These are phyloP conservation scores for Scenedesmus sp. DNA, from an alignment of 163 green algal species.

Conservation along the genomic window DNA sequence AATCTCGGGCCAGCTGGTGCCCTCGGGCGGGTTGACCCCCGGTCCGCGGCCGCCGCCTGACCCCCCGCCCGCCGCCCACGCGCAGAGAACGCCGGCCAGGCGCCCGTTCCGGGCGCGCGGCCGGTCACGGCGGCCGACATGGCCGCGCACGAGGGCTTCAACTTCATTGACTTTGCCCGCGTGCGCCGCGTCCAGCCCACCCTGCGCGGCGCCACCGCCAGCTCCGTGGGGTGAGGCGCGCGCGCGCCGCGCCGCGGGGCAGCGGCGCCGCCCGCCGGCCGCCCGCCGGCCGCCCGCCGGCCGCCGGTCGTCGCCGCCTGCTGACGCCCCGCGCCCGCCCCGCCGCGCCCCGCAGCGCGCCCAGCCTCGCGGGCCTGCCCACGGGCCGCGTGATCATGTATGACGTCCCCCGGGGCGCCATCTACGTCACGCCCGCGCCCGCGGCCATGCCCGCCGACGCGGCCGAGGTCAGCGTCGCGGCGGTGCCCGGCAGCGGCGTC, in stretches of 20 bases:
- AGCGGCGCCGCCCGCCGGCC: not conserved
- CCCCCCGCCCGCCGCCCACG: no score
- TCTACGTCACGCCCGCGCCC: conserved; percentile 21
- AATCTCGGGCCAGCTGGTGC: no score
- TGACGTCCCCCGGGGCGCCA: conserved; percentile 1
- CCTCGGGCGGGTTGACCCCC: no score
- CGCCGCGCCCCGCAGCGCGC: not conserved
- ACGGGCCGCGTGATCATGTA: conserved; percentile 1
- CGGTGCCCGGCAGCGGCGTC: not conserved
- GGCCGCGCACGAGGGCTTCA: not conserved
- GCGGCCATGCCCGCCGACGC: not conserved
- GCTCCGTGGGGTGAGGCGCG: conserved; percentile 25
- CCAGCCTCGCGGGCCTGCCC: not conserved
- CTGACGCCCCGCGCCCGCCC: not conserved
- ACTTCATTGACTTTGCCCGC: conserved; percentile 20
- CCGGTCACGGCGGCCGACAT: conserved; percentile 11
- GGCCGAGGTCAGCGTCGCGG: not conserved
- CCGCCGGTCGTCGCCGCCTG: not conserved
- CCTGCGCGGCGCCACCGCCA: not conserved
- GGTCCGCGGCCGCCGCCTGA: no score
- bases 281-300: not conserved
- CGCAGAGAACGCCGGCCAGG: no score
- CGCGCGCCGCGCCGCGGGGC: not conserved
- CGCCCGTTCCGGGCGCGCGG: not conserved
- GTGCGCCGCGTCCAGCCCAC: not conserved